phyloP scores from a whole-genome alignment of 176 grass and related monocot genomes.

The Poa pratensis region DNA sequence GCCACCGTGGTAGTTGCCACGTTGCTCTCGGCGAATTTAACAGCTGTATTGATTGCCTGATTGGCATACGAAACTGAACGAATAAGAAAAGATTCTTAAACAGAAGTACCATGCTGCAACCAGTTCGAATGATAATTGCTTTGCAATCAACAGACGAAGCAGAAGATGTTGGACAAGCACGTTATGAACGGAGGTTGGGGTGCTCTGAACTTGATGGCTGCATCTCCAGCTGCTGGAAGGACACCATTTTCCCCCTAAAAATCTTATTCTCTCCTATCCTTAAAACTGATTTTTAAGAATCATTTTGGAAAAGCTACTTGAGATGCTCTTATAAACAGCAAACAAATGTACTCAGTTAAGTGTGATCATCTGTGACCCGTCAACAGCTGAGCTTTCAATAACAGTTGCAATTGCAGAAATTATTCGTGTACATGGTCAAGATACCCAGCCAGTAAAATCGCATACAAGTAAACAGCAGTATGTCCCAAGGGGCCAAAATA shows the following conservation, averaged over 20 bases:
- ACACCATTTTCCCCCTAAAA: no score
- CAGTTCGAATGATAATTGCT: not conserved
- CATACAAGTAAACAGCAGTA: slow-evolving; percentile 24
- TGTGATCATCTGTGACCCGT: not conserved
- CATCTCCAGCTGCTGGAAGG: no score
- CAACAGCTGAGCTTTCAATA: slow-evolving; percentile 39
- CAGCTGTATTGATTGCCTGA: slow-evolving; percentile 12
- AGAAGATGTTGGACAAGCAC: not conserved
- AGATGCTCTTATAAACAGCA: not conserved
- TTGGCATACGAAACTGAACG: not conserved
- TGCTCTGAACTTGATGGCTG: no score
- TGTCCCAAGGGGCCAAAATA: slow-evolving; percentile 15
- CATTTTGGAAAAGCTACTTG: no score
- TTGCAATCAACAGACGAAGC: not conserved
- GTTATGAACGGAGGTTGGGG: no score
- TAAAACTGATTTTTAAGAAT: no score
- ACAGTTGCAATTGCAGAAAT: slow-evolving; percentile 40
- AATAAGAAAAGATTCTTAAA: not conserved
- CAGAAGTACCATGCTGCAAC: not conserved
- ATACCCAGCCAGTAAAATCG: slow-evolving; percentile 26
- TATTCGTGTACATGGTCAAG: slow-evolving; percentile 30
- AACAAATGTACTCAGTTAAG: not conserved
- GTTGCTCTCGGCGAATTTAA: not conserved
- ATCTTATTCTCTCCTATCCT: no score
- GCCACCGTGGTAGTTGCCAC: not conserved